A percentile compares a stretch with the other conserved stretches of the same genome.
phyloP scores from a whole-genome alignment of 2,329 filamentous ascomycete species.

The Didymella lethalis region DNA sequence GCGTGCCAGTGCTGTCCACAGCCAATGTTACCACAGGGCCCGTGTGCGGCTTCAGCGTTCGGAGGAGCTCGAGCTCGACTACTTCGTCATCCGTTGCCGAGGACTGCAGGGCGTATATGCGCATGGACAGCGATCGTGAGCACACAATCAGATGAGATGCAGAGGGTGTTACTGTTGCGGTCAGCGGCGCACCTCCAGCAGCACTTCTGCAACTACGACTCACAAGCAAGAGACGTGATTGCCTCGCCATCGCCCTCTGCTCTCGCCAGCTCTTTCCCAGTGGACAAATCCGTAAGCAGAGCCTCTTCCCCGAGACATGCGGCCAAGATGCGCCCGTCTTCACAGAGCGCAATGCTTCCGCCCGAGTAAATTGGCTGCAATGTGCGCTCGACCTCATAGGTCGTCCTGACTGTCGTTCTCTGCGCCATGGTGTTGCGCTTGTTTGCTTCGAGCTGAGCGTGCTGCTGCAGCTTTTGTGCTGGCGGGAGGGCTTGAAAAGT shows the following conservation, averaged over 20 bases:
- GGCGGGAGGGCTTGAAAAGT: conserved; percentile 40
- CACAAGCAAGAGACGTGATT: conserved; percentile 76
- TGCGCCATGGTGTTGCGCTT: conserved; percentile 56
- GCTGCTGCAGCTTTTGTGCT: conserved; percentile 2
- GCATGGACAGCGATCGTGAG: conserved; percentile 95
- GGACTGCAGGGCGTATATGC: conserved; percentile 78
- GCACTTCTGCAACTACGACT: conserved; percentile 30
- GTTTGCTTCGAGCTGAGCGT: conserved; percentile 19
- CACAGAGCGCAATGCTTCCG: conserved; percentile 83
- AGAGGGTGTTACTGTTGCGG: conserved; percentile 76
- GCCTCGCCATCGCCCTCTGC: conserved; percentile 81
- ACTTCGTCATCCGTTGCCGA: conserved; percentile 66
- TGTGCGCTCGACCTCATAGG: conserved; percentile 82
- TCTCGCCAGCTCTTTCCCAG: conserved; percentile 80
- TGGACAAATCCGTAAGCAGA: conserved; percentile 83
- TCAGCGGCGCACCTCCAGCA: conserved; percentile 24
- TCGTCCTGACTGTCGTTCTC: conserved; percentile 74
- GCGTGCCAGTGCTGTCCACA: conserved; percentile 84
- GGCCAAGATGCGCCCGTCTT: conserved; percentile 81
- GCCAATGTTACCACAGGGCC: conserved; percentile 88
- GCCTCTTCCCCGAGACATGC: conserved; percentile 93
- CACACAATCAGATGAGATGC: conserved; percentile 88
- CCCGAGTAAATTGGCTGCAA: conserved; percentile 95
- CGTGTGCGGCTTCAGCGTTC: conserved; percentile 86
- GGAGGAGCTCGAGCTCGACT: conserved; percentile 68